These are phyloP conservation scores for Dendryphion nanum DNA, from an alignment of 2,329 filamentous ascomycete genomes.

Conservation along the genomic window DNA sequence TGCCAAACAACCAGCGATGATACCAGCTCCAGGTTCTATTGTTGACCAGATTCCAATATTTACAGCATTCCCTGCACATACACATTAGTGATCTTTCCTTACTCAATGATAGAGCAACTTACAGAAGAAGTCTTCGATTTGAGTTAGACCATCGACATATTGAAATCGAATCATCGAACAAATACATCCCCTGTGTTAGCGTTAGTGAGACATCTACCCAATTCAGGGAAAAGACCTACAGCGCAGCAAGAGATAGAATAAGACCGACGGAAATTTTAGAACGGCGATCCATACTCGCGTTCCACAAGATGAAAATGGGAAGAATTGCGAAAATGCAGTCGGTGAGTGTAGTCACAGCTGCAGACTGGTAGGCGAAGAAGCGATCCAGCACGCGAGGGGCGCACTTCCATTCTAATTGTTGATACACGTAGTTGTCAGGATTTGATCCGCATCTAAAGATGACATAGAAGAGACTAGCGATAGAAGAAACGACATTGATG, in stretches of 20 bases:
- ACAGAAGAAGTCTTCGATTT: conserved; percentile 47
- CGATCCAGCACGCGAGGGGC: conserved; percentile 49
- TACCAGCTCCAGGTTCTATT: conserved; percentile 38
- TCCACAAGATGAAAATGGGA: conserved; percentile 52
- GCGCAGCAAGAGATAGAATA: conserved; percentile 50
- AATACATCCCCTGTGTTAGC: conserved; percentile 48
- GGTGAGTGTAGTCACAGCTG: conserved; percentile 28
- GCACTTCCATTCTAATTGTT: conserved; percentile 40
- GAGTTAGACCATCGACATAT: conserved; percentile 42
- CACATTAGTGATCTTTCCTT: conserved; percentile 1
- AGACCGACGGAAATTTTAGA: conserved; percentile 55
- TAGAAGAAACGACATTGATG: conserved; percentile 33
- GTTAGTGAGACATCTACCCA: conserved; percentile 8
- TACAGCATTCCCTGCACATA: conserved; percentile 39
- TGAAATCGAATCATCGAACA: conserved; percentile 54
- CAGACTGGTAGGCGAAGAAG: conserved; percentile 48
- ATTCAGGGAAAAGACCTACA: conserved; percentile 17
- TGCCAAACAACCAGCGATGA: conserved; percentile 51
- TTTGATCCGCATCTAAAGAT: conserved; percentile 50
- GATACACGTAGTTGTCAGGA: conserved; percentile 26
- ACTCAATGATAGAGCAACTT: conserved; percentile 7
- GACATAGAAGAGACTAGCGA: conserved; percentile 49
- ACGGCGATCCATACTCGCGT: conserved; percentile 54
- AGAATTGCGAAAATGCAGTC: conserved; percentile 31
- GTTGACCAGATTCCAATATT: conserved; percentile 45